Evolutionary conservation across 331 rosid genomes (phyloP), one percentile per base, ranked within the genome.

Genomic region (Spiraea crenata): DNA sequence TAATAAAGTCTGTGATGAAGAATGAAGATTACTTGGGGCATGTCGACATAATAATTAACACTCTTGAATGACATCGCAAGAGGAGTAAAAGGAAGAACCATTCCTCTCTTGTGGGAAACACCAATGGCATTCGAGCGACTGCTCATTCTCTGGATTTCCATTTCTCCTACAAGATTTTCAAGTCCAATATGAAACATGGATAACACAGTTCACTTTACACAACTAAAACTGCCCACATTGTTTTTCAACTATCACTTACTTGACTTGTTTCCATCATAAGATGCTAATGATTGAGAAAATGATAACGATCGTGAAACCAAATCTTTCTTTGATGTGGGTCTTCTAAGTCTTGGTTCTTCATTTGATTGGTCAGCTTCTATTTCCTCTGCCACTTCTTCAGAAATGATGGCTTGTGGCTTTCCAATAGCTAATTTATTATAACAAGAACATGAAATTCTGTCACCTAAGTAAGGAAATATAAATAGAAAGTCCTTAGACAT

Each of bases 51-150:
- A 89, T 93, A 93, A 62, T 86, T 87, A 17, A 89, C 92, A 65
- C 65, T 64, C 49, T 93, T 95, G 67, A 93, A 93, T 58, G 99
- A 91, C 96, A 93, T 93, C 14, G 95, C 97, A 57, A 93, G 95
- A 76, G 99, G 95, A 69, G 85, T 83, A 73, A 93, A 93, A 55
- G 97, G 99, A 70, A 91, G 95, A 80, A 89, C 74, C 99, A 93
- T 91, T 87, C 99, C 99, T 76, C 79, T 89, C 82, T 81, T 89
- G 11, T 92, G 80, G 17, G 95, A 83, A 78, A 76, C 95, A 50
- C 86, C 88, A 46, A 74, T 68, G 57, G 79, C 40, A 69, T 82
- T 82, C 12, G 93, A 62, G 67, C 61, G 81, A 79, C 95, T 84
- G 81, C 85, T 73, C 88, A 91, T 86, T 69, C 87, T 69, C 69